Percentiles rank a stretch among this genome's conserved stretches.
Conservation (phyloP, 345 rosid species). For the Carallia brachiata region DNA sequence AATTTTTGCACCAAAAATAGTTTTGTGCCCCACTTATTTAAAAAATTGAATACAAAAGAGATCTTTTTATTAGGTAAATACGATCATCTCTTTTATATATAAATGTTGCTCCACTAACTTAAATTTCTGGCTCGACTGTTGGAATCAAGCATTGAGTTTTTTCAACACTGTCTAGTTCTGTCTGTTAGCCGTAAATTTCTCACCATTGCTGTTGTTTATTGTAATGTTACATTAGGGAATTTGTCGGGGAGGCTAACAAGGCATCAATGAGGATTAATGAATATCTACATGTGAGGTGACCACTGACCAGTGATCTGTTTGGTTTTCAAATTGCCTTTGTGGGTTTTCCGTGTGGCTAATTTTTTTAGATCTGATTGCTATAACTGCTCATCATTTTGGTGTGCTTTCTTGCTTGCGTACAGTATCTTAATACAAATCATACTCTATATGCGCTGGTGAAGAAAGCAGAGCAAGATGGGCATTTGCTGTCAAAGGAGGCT, state of each 20-base stretch:
- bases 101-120: no score
- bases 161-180: not conserved
- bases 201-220: not conserved
- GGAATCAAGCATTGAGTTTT: not conserved
- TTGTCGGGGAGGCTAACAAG: conserved; percentile 80
- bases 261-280: conserved; percentile 83
- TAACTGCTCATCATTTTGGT: not conserved
- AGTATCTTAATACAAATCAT: conserved; percentile 85
- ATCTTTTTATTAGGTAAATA: no score
- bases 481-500: conserved; percentile 72
- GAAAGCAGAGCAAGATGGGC: conserved; percentile 69
- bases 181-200: not conserved
- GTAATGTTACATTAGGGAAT: conserved; percentile 49
- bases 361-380: conserved; percentile 4
- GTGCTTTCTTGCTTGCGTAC: conserved; percentile 22
- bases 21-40: no score
- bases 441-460: conserved; percentile 76
- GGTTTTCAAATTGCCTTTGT: conserved; percentile 4
- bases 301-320: conserved; percentile 59
- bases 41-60: no score
- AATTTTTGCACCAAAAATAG: no score
- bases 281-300: conserved; percentile 99
- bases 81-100: no score
- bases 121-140: not conserved
- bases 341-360: conserved; percentile 6